These are phyloP conservation scores for Saccharomycopsis guyanensis DNA, from an alignment of 805 yeast species.

Conservation along the genomic window DNA sequence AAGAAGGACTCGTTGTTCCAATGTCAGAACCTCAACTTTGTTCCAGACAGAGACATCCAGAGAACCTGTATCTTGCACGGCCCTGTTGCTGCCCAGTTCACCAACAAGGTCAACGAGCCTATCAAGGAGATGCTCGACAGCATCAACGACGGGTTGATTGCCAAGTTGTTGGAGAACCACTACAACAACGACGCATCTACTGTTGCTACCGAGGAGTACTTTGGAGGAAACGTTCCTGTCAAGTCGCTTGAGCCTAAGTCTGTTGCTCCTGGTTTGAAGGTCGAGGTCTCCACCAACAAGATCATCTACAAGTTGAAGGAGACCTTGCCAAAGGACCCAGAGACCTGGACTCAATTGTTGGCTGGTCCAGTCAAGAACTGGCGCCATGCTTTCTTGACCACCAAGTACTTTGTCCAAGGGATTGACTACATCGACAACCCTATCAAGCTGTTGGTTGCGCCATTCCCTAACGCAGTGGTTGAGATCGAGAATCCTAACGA, in stretches of 20 bases:
- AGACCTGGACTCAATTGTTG: slow-evolving; percentile 69
- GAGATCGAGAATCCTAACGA: slow-evolving; percentile 49
- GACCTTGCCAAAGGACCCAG: slow-evolving; percentile 23
- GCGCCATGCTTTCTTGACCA: slow-evolving; percentile 84
- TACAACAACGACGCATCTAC: slow-evolving; percentile 63
- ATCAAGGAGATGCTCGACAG: slow-evolving; percentile 82
- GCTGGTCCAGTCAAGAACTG: slow-evolving; percentile 78
- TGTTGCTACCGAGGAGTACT: slow-evolving; percentile 86
- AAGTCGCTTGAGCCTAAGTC: slow-evolving; percentile 24
- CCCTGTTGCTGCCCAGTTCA: slow-evolving; percentile 94
- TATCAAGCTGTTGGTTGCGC: slow-evolving; percentile 70
- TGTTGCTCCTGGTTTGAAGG: slow-evolving; percentile 23
- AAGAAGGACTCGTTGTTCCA: slow-evolving; percentile 99
- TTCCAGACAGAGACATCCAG: slow-evolving; percentile 91
- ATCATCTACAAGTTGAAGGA: slow-evolving; percentile 35
- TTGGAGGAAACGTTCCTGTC: slow-evolving; percentile 47
- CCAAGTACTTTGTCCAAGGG: slow-evolving; percentile 80
- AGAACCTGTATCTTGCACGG: slow-evolving; percentile 99
- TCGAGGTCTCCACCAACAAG: slow-evolving; percentile 27
- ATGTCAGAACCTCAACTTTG: slow-evolving; percentile 94
- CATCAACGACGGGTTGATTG: slow-evolving; percentile 86
- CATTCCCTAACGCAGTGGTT: slow-evolving; percentile 52
- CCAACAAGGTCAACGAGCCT: slow-evolving; percentile 85
- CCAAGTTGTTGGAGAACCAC: slow-evolving; percentile 54
- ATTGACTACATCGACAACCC: slow-evolving; percentile 74